Evolutionary conservation across 2,329 filamentous ascomycete genomes (phyloP), one percentile per base, ranked within the genome.

Genomic region (Monilinia fructigena): DNA sequence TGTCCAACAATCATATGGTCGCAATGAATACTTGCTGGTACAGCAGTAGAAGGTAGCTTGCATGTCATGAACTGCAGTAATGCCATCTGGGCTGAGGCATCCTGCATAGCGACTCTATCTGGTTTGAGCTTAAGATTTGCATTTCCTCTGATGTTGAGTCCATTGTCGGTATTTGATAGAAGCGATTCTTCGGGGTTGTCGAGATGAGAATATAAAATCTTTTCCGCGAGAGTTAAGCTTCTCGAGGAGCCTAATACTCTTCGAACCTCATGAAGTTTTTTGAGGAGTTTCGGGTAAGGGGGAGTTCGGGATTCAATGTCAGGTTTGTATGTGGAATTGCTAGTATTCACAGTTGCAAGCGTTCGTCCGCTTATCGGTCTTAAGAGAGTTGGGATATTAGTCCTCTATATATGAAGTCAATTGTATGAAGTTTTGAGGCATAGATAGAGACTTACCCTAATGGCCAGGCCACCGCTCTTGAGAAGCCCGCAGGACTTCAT

Each of bases 21-120:
- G 80, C 95, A 99, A 82, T 99, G 95, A 73, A 98, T 97, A 78
- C 93, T 97, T 59, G 95, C 94, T 14, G 95, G 95, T 60, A 99
- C 94, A 12, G 93, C 93, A 2, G 95, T 97, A 68, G 87, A 87
- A 38, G 90, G 90, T 64, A 99, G 84, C 65, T 92, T 91, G 79
- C 95, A 99, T 38, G 91, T 92, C 94, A 99, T 99, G 84, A 99
- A 99, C 80, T 99, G 95, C 73, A 99, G 82, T 71, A 99, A 82
- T 1, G 95, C 95, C 95, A 99, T 99, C 81, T 99, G 95, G 7
- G 95, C 95, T 40, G 92, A 97, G 18, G 95, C 95, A 82, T 99
- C 95, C 80, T 99, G 95, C 95, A 99, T 99, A 71, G 96, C 96
- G 73, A 98, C 95, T 63, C 95, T 87, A 78, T 99, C 95, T 28